Conservation (phyloP, 441 rosid genomes). For the Cnidoscolus chayamansa region DNA sequence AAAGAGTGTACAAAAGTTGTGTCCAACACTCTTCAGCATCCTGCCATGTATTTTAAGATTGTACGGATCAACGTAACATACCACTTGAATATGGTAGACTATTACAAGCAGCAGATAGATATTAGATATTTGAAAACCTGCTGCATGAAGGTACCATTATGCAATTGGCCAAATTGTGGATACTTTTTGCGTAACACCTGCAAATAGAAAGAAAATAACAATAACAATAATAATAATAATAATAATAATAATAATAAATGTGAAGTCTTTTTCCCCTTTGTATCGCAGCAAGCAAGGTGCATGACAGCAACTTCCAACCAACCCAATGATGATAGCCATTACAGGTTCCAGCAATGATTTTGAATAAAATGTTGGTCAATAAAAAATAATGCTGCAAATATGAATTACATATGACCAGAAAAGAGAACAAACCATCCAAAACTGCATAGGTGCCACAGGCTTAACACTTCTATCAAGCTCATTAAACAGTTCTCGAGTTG, state of each 20-base stretch:
- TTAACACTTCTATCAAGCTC: constrained; percentile 86
- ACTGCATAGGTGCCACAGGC: constrained; percentile 87
- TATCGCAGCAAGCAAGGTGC: background rate
- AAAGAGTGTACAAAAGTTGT: constrained; percentile 78
- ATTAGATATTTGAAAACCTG: constrained; percentile 51
- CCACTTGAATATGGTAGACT: constrained; percentile 9
- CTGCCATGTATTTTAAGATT: constrained; percentile 37
- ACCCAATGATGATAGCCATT: background rate
- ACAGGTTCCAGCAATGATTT: background rate
- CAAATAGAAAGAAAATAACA: constrained; percentile 8
- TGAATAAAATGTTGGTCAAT: background rate
- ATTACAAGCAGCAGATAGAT: background rate
- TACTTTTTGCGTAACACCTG: constrained; percentile 84
- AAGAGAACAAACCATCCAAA: constrained; percentile 73
- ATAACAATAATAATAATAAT: too few relatives aligned
- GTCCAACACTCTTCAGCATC: constrained; percentile 99
- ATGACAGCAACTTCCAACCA: background rate
- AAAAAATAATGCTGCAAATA: constrained; percentile 10
- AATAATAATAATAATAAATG: background rate
- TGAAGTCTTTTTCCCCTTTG: background rate
- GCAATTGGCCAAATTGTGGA: constrained; percentile 93
- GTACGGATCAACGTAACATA: constrained; percentile 22
- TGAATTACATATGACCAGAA: background rate
- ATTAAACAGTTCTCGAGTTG: constrained; percentile 73
- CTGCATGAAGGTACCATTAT: constrained; percentile 94